Evolutionary conservation across 2,329 filamentous ascomycete species (phyloP).

Genomic region (Capronia epimyces): DNA sequence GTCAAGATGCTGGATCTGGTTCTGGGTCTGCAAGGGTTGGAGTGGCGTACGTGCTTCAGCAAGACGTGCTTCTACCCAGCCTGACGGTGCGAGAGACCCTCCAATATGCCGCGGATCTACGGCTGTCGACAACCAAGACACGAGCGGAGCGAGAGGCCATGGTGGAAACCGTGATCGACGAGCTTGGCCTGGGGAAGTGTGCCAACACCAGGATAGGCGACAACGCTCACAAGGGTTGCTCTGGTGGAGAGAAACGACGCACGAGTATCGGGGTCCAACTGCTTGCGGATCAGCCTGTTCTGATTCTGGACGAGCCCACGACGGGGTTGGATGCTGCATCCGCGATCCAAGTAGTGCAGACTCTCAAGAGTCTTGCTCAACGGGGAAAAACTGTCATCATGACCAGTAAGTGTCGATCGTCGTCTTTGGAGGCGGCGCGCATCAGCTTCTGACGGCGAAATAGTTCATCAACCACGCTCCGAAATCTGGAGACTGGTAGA

Average conservation of each 20-base stretch:
- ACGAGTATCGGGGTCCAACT: constrained; percentile 74
- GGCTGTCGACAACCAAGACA: constrained; percentile 59
- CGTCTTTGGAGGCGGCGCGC: constrained; percentile 51
- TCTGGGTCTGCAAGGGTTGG: constrained; percentile 42
- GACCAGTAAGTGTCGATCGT: constrained; percentile 37
- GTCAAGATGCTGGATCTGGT: constrained; percentile 47
- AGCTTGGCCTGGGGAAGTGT: constrained; percentile 70
- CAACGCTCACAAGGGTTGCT: constrained; percentile 66
- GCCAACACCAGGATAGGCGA: constrained; percentile 69
- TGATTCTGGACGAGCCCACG: constrained; percentile 75
- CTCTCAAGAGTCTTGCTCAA: constrained; percentile 60
- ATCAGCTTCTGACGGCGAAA: constrained; percentile 63
- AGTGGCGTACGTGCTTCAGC: constrained; percentile 60
- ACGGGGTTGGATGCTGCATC: constrained; percentile 69
- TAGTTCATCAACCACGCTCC: constrained; percentile 68
- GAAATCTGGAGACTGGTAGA: constrained; percentile 77
- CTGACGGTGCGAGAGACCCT: constrained; percentile 72
- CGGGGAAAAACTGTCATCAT: constrained; percentile 61
- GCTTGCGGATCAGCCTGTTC: constrained; percentile 69
- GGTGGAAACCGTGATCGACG: constrained; percentile 71
- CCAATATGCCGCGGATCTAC: constrained; percentile 65
- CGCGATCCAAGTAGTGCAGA: constrained; percentile 67
- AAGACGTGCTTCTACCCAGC: constrained; percentile 67
- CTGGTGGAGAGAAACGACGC: constrained; percentile 70
- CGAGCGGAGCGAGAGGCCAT: constrained; percentile 55